Percentiles rank a stretch among this genome's conserved stretches.
Evolutionary conservation across 192 early-diverging fungal genomes (phyloP).

Genomic region (Rhizophlyctis rosea): DNA sequence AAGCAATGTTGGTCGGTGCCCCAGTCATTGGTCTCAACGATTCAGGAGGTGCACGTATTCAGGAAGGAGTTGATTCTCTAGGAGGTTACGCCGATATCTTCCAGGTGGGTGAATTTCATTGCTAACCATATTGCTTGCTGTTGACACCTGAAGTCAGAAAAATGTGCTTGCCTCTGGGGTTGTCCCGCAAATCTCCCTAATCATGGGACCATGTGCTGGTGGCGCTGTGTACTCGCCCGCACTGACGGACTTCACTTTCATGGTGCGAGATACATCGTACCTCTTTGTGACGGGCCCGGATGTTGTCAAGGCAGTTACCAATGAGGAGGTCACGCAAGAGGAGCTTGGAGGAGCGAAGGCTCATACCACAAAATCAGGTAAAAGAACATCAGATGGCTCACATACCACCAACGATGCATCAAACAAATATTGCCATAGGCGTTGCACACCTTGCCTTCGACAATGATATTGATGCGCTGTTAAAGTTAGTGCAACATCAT

Average conservation of each 20-base stretch:
- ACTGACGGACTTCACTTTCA: conserved; percentile 94
- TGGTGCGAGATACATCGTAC: conserved; percentile 94
- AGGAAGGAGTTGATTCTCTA: conserved; percentile 95
- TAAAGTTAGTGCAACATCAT: too few species aligned
- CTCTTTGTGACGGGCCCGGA: conserved; percentile 97
- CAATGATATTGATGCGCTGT: conserved; percentile 89
- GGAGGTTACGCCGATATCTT: conserved; percentile 97
- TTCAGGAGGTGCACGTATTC: conserved; percentile 96
- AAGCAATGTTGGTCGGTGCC: conserved; percentile 86
- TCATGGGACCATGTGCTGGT: conserved; percentile 98
- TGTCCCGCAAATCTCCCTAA: conserved; percentile 90
- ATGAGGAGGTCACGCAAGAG: conserved; percentile 93
- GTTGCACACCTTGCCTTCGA: conserved; percentile 92
- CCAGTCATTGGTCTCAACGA: conserved; percentile 95
- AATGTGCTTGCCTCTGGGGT: conserved; percentile 93
- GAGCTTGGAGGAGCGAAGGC: conserved; percentile 87
- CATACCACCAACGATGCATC: neutral
- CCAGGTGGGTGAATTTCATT: conserved; percentile 44
- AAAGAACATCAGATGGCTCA: too few species aligned
- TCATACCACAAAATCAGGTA: conserved; percentile 87
- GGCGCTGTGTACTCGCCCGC: conserved; percentile 97
- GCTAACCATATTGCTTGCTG: neutral
- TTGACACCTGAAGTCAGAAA: conserved; percentile 36
- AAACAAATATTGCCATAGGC: too few species aligned
- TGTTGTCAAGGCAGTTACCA: conserved; percentile 93